Evolutionary conservation across 2,329 filamentous ascomycete genomes (phyloP), one percentile per base, ranked within the genome.

Genomic region (Hypoxylon sp.): DNA sequence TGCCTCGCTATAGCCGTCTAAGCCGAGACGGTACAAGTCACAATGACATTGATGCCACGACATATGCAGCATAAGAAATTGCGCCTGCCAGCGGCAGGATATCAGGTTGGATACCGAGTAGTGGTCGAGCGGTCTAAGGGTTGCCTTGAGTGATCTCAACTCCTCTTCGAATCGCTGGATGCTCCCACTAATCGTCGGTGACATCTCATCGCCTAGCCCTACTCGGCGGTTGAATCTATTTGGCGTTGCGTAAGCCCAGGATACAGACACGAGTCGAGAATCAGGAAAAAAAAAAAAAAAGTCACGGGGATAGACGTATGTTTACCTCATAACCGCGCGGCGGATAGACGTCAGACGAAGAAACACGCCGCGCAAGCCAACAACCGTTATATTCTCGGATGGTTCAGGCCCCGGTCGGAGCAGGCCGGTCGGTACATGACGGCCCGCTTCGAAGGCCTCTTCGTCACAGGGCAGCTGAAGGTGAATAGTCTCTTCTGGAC

Each of bases 41-140:
- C 79, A 81, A 54, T 82, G 77, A 9, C 76, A 79, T 48, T 82
- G 80, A 16, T 82, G 79, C 71, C 77, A 82, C 0, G 76, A 79
- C 16, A 76, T 68, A 61, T 77, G 75, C 6, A 78, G 60, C 70
- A 78, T 74, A n/a, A 79, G 64, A 28, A 74, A 73, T 49, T 73
- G 72, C 0, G 71, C 70, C 8, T 64, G 74, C 71, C 70, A 71
- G 52, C 60, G 54, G n/a, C 61, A 68, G 14, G 61, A 64, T 20
- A 46, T 60, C 6, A 76, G 49, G 38, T 71, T 74, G 14, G 63
- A 49, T 4, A 70, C 62, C 5, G 72, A 74, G 48, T 75, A 76
- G 50, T 68, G 70, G 12, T 72, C 68, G 9, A 60, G 45, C 0
- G 70, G 69, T 6, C 55, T 30, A 20, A 76, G 61, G 6, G 64